These are phyloP conservation scores for Boletus reticulatus DNA, from an alignment of 768 basidiomycete genomes.

Conservation along the genomic window DNA sequence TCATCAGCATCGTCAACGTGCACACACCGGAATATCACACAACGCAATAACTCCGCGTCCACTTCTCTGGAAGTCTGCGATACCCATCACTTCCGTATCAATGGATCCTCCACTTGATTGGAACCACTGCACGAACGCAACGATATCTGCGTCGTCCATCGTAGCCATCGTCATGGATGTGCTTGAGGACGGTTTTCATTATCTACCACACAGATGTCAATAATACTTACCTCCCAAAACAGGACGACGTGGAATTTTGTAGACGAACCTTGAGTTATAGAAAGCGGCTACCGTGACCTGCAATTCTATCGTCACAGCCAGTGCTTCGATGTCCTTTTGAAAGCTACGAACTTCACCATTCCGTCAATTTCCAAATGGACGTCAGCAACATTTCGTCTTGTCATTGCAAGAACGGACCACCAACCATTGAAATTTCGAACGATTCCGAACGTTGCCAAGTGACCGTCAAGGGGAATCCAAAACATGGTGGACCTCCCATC, in stretches of 20 bases:
- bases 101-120: constrained; percentile 45
- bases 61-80: constrained; percentile 47
- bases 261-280: no score
- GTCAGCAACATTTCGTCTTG: not conserved
- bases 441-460: constrained; percentile 7
- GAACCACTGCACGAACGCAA: constrained; percentile 60
- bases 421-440: not conserved
- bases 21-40: constrained; percentile 64
- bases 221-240: not conserved
- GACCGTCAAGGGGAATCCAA: not conserved
- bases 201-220: not conserved
- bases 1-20: not conserved
- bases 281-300: no score
- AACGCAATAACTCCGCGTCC: constrained; percentile 78
- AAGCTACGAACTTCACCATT: not conserved
- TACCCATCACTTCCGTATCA: constrained; percentile 44
- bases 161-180: not conserved
- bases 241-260: no score
- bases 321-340: no score
- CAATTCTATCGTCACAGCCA: no score
- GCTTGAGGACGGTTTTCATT: not conserved
- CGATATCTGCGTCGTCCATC: constrained; percentile 15
- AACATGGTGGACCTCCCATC: not conserved
- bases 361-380: not conserved
- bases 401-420: no score